Conservation (phyloP, 768 basidiomycete genomes). For the Obba rivulosa region DNA sequence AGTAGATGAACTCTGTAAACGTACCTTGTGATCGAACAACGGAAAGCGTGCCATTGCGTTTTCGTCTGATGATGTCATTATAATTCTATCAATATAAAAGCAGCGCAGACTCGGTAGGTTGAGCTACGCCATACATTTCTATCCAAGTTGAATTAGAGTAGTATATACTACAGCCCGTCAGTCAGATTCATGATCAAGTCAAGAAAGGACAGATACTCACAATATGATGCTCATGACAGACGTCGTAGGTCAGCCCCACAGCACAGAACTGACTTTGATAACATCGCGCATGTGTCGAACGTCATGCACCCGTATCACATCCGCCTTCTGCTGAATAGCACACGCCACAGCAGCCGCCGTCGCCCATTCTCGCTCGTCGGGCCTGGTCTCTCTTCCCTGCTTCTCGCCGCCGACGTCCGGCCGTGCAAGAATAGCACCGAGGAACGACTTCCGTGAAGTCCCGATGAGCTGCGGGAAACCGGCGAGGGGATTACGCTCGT, state of each 20-base stretch:
- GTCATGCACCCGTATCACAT: slow-evolving; percentile 81
- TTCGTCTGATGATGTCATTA: too few relatives aligned
- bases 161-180: too few relatives aligned
- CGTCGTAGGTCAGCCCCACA: slow-evolving; percentile 12
- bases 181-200: too few relatives aligned
- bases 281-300: slow-evolving; percentile 69
- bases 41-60: too few relatives aligned
- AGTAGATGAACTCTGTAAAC: too few relatives aligned
- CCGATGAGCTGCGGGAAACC: slow-evolving; percentile 72
- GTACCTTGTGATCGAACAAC: too few relatives aligned
- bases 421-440: slow-evolving; percentile 58
- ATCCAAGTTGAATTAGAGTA: too few relatives aligned
- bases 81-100: too few relatives aligned
- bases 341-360: slow-evolving; percentile 75
- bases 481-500: slow-evolving; percentile 28
- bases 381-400: slow-evolving; percentile 47
- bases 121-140: too few relatives aligned
- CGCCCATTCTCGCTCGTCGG: slow-evolving; percentile 69
- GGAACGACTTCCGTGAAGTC: slow-evolving; percentile 78
- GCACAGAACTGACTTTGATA: slow-evolving; percentile 44
- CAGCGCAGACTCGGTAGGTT: too few relatives aligned
- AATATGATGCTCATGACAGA: too few relatives aligned
- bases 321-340: slow-evolving; percentile 67
- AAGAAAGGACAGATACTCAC: too few relatives aligned
- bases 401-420: slow-evolving; percentile 33